phyloP scores from a whole-genome alignment of 306 rosid genomes.

The Mucuna pruriens region DNA sequence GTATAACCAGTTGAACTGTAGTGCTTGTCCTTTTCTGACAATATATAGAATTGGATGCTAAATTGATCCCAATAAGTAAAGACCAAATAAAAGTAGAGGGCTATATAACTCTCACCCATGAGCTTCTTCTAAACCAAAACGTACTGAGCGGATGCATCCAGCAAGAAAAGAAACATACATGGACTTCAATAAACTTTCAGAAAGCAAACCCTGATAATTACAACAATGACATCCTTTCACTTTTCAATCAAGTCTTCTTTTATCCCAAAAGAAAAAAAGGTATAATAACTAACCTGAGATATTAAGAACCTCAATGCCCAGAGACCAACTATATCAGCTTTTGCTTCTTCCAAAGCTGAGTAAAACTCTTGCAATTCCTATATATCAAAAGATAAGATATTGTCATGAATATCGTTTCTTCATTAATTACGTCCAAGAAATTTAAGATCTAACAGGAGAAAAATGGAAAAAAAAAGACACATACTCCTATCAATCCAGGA shows the following conservation, averaged over 20 bases:
- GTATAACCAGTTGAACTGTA: slow-evolving; percentile 94
- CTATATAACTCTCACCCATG: slow-evolving; percentile 77
- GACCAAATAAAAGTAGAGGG: slow-evolving; percentile 25
- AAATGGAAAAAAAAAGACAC: no score
- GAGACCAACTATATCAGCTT: slow-evolving; percentile 97
- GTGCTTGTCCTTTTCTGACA: slow-evolving; percentile 91
- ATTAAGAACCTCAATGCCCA: slow-evolving; percentile 86
- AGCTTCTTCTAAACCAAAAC: slow-evolving; percentile 90
- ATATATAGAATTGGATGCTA: slow-evolving; percentile 39
- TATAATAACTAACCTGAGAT: slow-evolving; percentile 57
- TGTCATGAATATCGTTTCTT: no score
- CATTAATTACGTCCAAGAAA: no score
- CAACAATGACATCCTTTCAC: slow-evolving; percentile 3
- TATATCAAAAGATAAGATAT: slow-evolving; percentile 41
- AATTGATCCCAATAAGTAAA: slow-evolving; percentile 22
- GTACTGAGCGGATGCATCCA: slow-evolving; percentile 91
- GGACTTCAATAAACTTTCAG: slow-evolving; percentile 69
- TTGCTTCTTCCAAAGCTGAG: slow-evolving; percentile 96
- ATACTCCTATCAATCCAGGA: no score
- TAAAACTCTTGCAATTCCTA: slow-evolving; percentile 96
- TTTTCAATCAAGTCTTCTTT: neutral
- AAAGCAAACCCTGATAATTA: slow-evolving; percentile 64
- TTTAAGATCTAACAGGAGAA: no score
- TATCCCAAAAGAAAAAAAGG: neutral
- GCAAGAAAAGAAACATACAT: slow-evolving; percentile 93